Base-by-base conservation (phyloP, 306 rosid species). In the Cucurbita maxima region DNA sequence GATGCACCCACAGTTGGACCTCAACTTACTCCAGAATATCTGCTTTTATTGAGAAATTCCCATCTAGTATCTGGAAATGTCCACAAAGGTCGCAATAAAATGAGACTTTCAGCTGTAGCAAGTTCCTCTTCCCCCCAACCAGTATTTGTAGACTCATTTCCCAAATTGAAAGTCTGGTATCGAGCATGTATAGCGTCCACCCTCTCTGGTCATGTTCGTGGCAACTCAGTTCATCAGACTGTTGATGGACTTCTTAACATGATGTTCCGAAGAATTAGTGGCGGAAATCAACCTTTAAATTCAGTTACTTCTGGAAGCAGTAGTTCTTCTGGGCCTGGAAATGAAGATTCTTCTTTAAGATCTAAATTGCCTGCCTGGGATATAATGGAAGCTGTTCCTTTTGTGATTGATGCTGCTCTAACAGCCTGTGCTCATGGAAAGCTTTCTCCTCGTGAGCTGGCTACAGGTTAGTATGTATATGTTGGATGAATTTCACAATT, bases 331-430 rank as follows among this genome's bases (percentile, higher is more conserved):
- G 97, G 97, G 43, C 87, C 88, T 44, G 96, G 82, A 81, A 86
- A 79, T 77, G 97, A 89, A 62, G 96, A 89, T 79, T 61, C 75
- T 73, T 77, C 80, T 75, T 20, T 76, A 52, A 88, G 96, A 79
- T 96, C 99, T 75, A 87, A 83, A 80, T 86, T 94, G 81, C 99
- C 97, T 37, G 97, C 99, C 67, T 94, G 99, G 99, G 99, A 94
- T 85, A 88, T 91, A 77, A 85, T 94, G 79, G 96, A 87, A 84
- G 97, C 96, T 70, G 84, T 88, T 81, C 99, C 99, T 72, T 94
- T 87, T 74, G 96, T 91, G 73, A 92, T 91, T 83, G 99, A 94
- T 85, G 96, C 99, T 72, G 99, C 99, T 82, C 79, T 94, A 68
- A 94, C 96, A 58, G 97, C 99, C 71, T 94, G 99, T 82, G 91